phyloP scores from a whole-genome alignment of 176 grass and related monocot species.

The Oryza punctata region DNA sequence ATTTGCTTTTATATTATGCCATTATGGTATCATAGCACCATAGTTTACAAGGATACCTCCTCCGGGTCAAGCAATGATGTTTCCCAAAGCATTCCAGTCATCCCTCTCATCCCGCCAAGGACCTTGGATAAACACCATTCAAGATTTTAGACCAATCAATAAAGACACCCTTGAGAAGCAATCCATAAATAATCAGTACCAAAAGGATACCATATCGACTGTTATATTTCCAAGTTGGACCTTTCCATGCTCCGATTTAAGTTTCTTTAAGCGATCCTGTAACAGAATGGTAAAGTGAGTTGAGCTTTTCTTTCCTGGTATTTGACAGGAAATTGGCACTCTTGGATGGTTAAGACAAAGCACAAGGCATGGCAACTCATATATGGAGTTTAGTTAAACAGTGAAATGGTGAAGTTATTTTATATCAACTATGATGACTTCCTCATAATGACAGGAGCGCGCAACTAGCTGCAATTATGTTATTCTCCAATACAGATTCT shows the following conservation, averaged over 20 bases:
- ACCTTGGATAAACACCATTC: constrained; percentile 60
- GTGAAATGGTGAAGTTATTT: neutral
- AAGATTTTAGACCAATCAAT: constrained; percentile 8
- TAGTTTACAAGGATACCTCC: constrained; percentile 64
- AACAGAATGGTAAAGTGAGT: constrained; percentile 15
- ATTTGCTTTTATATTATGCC: neutral
- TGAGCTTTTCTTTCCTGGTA: neutral
- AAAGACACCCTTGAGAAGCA: neutral
- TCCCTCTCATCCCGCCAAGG: constrained; percentile 99
- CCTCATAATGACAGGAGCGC: constrained; percentile 3
- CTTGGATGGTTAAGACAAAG: neutral
- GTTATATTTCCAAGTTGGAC: constrained; percentile 96
- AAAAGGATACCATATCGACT: constrained; percentile 79
- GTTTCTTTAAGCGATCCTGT: constrained; percentile 93
- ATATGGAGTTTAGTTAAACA: neutral
- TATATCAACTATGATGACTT: neutral
- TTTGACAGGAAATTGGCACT: neutral
- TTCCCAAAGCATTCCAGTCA: constrained; percentile 98
- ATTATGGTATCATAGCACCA: constrained; percentile 2
- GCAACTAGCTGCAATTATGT: neutral
- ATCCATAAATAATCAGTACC: neutral
- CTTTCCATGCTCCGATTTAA: constrained; percentile 89
- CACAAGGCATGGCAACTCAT: neutral
- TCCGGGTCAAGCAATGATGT: constrained; percentile 96
- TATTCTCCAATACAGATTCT: neutral